These are phyloP conservation scores for Kalmanozyma brasiliensis DNA, from an alignment of 1,284 basidiomycete species.

Conservation along the genomic window DNA sequence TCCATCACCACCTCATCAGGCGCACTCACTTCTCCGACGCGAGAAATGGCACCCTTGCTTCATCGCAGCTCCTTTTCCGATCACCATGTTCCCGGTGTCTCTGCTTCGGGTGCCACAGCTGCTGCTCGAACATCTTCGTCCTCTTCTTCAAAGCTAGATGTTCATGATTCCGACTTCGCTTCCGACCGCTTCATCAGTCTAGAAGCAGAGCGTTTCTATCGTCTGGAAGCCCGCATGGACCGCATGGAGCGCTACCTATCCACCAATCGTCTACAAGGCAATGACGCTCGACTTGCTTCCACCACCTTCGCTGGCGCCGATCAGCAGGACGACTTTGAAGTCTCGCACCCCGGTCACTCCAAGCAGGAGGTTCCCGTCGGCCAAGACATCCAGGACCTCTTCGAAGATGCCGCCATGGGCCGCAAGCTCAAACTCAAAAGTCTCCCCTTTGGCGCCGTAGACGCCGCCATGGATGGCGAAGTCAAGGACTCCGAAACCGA, in stretches of 20 bases:
- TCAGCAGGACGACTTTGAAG: conserved; percentile 13
- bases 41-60: conserved; percentile 5
- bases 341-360: conserved; percentile 8
- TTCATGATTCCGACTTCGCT: conserved; percentile 12
- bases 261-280: conserved; percentile 1
- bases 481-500: conserved; percentile 36
- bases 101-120: neutral
- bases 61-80: conserved; percentile 26
- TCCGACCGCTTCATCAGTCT: conserved; percentile 31
- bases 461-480: conserved; percentile 9
- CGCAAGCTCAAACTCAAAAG: conserved; percentile 42
- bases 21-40: conserved; percentile 20
- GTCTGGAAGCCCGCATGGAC: conserved; percentile 39
- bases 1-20: conserved; percentile 32
- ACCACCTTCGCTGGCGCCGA: conserved; percentile 2
- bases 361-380: conserved; percentile 23
- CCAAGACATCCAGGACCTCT: conserved; percentile 42
- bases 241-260: conserved; percentile 27
- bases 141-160: conserved; percentile 22
- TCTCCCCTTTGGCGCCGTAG: conserved; percentile 23
- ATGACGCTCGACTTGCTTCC: conserved; percentile 15
- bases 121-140: conserved; percentile 13
- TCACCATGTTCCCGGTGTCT: neutral
- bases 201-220: conserved; percentile 36
- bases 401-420: conserved; percentile 48